A percentile compares a stretch with the other conserved stretches of the same genome.
Evolutionary conservation across 2,329 filamentous ascomycete genomes (phyloP).

Genomic region (Didymella sp.): DNA sequence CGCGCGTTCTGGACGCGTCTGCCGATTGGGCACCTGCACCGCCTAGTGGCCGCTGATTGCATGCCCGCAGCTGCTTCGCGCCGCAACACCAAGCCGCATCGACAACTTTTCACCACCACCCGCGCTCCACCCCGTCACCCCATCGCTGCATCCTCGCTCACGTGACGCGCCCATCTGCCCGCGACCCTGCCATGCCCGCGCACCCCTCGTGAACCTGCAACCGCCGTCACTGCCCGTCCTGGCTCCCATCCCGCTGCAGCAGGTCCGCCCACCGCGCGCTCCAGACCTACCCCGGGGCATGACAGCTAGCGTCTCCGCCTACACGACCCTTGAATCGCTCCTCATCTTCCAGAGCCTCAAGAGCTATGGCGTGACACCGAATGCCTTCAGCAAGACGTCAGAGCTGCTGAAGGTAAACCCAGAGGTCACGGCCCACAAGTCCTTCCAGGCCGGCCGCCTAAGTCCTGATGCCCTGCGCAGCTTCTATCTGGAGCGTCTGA

Average conservation of each 20-base stretch:
- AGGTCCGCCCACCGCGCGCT: slow-evolving; percentile 41
- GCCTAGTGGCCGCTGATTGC: slow-evolving; percentile 7
- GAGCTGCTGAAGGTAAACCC: slow-evolving; percentile 75
- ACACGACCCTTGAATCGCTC: slow-evolving; percentile 85
- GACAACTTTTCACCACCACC: slow-evolving; percentile 28
- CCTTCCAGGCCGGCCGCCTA: slow-evolving; percentile 77
- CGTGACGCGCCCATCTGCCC: slow-evolving; percentile 22
- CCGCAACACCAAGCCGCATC: slow-evolving; percentile 24
- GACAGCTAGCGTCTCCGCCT: slow-evolving; percentile 67
- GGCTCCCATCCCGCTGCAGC: slow-evolving; percentile 44
- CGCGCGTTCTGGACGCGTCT: slow-evolving; percentile 12
- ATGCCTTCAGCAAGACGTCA: slow-evolving; percentile 75
- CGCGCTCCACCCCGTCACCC: slow-evolving; percentile 26
- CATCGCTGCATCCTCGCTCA: slow-evolving; percentile 28
- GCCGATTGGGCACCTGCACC: slow-evolving; percentile 23
- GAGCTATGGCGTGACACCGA: slow-evolving; percentile 68
- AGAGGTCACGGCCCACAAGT: slow-evolving; percentile 71
- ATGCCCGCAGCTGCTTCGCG: slow-evolving; percentile 1
- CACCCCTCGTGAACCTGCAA: slow-evolving; percentile 26
- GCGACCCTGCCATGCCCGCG: slow-evolving; percentile 28
- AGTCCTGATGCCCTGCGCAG: slow-evolving; percentile 79
- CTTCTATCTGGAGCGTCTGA: slow-evolving; percentile 77
- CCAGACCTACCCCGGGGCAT: slow-evolving; percentile 52
- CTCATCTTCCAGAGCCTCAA: slow-evolving; percentile 83
- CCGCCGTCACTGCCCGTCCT: slow-evolving; percentile 39